Percentiles rank a stretch among this genome's conserved stretches.
These are phyloP conservation scores for Yamadazyma scolyti DNA, from an alignment of 805 yeast species.

Conservation along the genomic window DNA sequence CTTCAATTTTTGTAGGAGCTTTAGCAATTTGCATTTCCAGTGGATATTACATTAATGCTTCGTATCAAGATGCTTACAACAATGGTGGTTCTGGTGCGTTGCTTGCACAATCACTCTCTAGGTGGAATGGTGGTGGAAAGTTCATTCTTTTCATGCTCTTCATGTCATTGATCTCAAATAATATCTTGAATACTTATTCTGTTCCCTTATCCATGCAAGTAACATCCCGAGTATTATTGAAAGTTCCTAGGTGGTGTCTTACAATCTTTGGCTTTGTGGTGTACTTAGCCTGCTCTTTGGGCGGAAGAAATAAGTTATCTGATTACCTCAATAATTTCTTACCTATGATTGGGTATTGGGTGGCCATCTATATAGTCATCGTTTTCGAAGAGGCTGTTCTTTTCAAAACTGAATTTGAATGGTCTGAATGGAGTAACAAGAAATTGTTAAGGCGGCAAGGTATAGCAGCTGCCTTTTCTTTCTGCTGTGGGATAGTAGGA, in stretches of 20 bases:
- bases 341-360: conserved; percentile 88
- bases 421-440: conserved; percentile 51
- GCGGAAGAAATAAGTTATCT: conserved; percentile 74
- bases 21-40: conserved; percentile 62
- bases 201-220: conserved; percentile 84
- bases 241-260: conserved; percentile 81
- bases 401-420: conserved; percentile 60
- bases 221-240: conserved; percentile 67
- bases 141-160: conserved; percentile 83
- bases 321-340: conserved; percentile 77
- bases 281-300: conserved; percentile 82
- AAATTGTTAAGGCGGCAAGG: conserved; percentile 84
- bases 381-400: conserved; percentile 75
- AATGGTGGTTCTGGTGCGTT: conserved; percentile 23
- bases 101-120: conserved; percentile 20
- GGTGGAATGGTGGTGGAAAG: conserved; percentile 85
- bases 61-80: no score
- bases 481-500: conserved; percentile 82
- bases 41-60: no score
- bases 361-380: conserved; percentile 78
- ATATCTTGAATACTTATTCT: conserved; percentile 91
- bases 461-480: conserved; percentile 68
- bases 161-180: conserved; percentile 83
- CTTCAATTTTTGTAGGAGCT: conserved; percentile 79
- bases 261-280: conserved; percentile 68